These are phyloP conservation scores for Penicillium sp. DNA, from an alignment of 2,329 filamentous ascomycete genomes.

Conservation along the genomic window DNA sequence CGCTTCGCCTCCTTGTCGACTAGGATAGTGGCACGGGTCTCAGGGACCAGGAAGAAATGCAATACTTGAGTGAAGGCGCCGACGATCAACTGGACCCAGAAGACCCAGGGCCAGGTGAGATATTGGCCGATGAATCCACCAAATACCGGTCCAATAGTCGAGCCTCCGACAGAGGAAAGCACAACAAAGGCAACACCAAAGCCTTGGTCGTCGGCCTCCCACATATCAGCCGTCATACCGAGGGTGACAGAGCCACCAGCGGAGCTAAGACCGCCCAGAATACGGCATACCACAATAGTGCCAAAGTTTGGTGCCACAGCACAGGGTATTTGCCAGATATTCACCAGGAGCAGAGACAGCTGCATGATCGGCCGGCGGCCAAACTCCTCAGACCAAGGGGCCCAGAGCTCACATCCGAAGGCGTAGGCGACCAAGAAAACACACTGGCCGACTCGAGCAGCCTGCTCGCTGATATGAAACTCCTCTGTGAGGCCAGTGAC, in stretches of 20 bases:
- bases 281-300: slow-evolving; percentile 64
- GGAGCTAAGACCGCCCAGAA: slow-evolving; percentile 66
- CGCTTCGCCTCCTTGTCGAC: slow-evolving; percentile 59
- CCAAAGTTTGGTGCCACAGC: slow-evolving; percentile 70
- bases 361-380: slow-evolving; percentile 76
- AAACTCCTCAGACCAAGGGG: slow-evolving; percentile 80
- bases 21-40: slow-evolving; percentile 57
- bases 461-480: slow-evolving; percentile 66
- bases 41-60: slow-evolving; percentile 59
- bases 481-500: slow-evolving; percentile 63
- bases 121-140: slow-evolving; percentile 55
- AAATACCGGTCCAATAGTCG: slow-evolving; percentile 58
- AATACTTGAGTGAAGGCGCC: slow-evolving; percentile 52
- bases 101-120: slow-evolving; percentile 60
- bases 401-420: slow-evolving; percentile 84
- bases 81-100: slow-evolving; percentile 61
- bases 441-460: slow-evolving; percentile 68
- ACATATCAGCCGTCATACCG: slow-evolving; percentile 73
- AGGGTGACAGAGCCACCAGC: slow-evolving; percentile 71
- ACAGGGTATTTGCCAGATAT: slow-evolving; percentile 72
- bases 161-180: slow-evolving; percentile 74
- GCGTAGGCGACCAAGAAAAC: slow-evolving; percentile 77
- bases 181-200: slow-evolving; percentile 74
- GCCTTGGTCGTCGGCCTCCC: slow-evolving; percentile 67
- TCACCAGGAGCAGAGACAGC: slow-evolving; percentile 69